A percentile compares a stretch with the other conserved stretches of the same genome.
Evolutionary conservation across 1,284 basidiomycete genomes (phyloP).

Genomic region (Marasmius oreades): DNA sequence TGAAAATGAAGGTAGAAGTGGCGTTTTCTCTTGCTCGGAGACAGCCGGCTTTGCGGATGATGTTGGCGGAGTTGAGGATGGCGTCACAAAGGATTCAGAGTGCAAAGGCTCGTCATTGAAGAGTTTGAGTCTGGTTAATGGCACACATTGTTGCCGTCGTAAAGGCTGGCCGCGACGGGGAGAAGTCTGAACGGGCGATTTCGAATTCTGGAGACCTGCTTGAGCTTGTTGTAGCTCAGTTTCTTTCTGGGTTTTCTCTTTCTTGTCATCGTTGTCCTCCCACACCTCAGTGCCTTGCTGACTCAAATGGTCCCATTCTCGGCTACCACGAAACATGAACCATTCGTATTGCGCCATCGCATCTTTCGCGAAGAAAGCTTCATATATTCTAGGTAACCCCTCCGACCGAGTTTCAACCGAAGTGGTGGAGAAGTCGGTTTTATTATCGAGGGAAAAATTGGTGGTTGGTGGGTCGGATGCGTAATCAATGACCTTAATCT

Average conservation of each 20-base stretch:
- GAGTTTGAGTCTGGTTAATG: neutral
- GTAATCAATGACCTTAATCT: neutral
- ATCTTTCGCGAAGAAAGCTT: conserved; percentile 3
- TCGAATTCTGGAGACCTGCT: neutral
- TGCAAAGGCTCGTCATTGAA: neutral
- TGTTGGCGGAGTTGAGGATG: neutral
- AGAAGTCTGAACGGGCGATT: neutral
- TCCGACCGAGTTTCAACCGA: neutral
- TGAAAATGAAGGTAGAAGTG: neutral
- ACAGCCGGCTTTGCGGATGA: neutral
- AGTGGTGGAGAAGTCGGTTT: neutral
- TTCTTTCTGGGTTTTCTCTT: neutral
- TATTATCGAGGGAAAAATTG: neutral
- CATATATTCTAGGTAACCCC: neutral
- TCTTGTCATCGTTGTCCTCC: neutral
- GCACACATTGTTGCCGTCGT: neutral
- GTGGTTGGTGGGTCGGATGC: neutral
- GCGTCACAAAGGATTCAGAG: neutral
- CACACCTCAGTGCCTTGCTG: conserved; percentile 1
- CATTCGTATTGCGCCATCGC: conserved; percentile 1
- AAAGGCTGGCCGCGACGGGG: neutral
- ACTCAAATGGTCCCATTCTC: neutral
- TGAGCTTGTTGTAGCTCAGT: neutral
- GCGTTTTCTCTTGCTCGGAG: neutral
- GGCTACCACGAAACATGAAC: neutral